A percentile compares a stretch with the other conserved stretches of the same genome.
phyloP scores from a whole-genome alignment of 371 early-diverging fungal species.

The Saksenaea vasiformis region DNA sequence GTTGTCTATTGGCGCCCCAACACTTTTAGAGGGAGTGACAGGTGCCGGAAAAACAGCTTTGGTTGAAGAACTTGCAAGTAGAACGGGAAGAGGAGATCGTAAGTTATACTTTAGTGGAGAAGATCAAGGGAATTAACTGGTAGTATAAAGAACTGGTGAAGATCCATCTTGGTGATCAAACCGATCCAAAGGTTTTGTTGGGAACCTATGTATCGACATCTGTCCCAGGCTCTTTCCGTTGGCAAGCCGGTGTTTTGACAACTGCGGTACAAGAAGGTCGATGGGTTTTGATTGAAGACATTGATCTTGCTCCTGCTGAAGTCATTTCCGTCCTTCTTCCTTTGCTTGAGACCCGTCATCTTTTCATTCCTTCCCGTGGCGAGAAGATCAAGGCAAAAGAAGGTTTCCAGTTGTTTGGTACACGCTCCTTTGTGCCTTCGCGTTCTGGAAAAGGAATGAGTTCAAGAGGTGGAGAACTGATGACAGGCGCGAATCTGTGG shows the following conservation, averaged over 20 bases:
- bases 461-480: constrained; percentile 55
- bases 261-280: constrained; percentile 93
- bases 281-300: constrained; percentile 99
- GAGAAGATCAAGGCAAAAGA: constrained; percentile 89
- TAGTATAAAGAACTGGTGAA: constrained; percentile 75
- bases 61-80: constrained; percentile 86
- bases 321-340: constrained; percentile 95
- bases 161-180: constrained; percentile 98
- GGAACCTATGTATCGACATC: constrained; percentile 97
- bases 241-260: constrained; percentile 97
- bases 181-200: constrained; percentile 95
- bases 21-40: constrained; percentile 91
- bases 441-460: constrained; percentile 48
- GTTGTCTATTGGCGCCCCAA: constrained; percentile 83
- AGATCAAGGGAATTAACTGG: not conserved
- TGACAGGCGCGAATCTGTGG: constrained; percentile 80
- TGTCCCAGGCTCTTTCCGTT: constrained; percentile 90
- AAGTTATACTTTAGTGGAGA: constrained; percentile 2
- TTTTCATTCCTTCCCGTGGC: constrained; percentile 95
- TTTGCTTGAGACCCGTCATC: constrained; percentile 89
- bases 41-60: constrained; percentile 97
- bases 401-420: constrained; percentile 97
- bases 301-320: constrained; percentile 97
- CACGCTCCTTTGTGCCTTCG: constrained; percentile 66
- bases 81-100: constrained; percentile 61